Percentiles rank a stretch among this genome's conserved stretches.
Evolutionary conservation across 257 asterid species (phyloP).

Genomic region (Apocynum venetum): DNA sequence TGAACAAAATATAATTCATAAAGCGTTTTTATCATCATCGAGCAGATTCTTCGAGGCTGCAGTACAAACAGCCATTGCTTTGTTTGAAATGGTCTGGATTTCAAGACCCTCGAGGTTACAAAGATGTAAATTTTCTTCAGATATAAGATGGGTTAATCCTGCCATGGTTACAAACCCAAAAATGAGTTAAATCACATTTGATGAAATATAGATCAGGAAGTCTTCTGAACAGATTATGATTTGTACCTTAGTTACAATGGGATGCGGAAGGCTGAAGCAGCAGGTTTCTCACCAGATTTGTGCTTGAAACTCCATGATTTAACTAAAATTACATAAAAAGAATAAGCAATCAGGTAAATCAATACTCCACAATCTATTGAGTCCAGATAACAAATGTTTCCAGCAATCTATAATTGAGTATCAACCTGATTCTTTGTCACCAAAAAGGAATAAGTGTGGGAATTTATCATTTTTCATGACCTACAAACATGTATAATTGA

Average conservation of each 20-base stretch:
- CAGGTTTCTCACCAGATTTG: not conserved
- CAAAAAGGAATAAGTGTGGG: too few species aligned
- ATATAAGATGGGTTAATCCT: not conserved
- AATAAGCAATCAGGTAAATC: not conserved
- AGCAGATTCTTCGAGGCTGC: not conserved
- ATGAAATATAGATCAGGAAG: not conserved
- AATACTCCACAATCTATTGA: not conserved
- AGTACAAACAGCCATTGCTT: not conserved
- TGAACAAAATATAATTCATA: not conserved
- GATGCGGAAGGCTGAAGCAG: slow-evolving; percentile 1
- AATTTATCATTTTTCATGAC: not conserved
- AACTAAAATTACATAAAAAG: not conserved
- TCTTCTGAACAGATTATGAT: not conserved
- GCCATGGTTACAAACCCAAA: not conserved
- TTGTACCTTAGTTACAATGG: not conserved
- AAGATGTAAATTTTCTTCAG: not conserved
- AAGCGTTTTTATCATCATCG: not conserved
- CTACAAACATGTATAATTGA: not conserved
- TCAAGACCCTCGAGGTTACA: not conserved
- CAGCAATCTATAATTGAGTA: too few species aligned
- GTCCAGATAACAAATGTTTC: too few species aligned
- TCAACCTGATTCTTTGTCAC: too few species aligned
- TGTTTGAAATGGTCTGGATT: not conserved
- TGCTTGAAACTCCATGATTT: not conserved
- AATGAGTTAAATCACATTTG: not conserved